Percentiles rank a stretch among this genome's conserved stretches.
Evolutionary conservation across 768 basidiomycete species (phyloP).

Genomic region (Russula olivacea): DNA sequence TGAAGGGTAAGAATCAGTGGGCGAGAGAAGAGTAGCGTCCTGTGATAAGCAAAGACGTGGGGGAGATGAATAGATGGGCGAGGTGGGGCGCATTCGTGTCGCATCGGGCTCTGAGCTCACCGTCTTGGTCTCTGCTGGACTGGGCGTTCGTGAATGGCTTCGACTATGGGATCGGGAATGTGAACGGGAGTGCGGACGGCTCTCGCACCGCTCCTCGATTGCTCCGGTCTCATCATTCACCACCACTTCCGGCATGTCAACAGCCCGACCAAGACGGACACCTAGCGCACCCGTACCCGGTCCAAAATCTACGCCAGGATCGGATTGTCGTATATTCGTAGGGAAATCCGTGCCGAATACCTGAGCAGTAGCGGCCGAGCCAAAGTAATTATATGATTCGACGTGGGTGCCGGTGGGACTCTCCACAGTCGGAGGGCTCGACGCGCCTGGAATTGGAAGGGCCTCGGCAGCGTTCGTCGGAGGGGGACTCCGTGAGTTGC

Average conservation of each 20-base stretch:
- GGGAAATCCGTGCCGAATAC: constrained; percentile 9
- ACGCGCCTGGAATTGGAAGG: constrained; percentile 11
- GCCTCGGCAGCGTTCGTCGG: constrained; percentile 21
- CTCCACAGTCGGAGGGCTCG: constrained; percentile 13
- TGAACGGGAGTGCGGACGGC: constrained; percentile 16
- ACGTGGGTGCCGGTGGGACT: constrained; percentile 14
- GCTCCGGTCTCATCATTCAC: constrained; percentile 23
- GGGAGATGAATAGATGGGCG: constrained; percentile 4
- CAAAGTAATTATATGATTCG: constrained; percentile 15
- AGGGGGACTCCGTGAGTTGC: constrained; percentile 17
- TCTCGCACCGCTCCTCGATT: constrained; percentile 19
- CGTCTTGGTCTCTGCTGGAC: constrained; percentile 19
- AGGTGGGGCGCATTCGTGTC: constrained; percentile 8
- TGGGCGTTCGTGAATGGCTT: constrained; percentile 25
- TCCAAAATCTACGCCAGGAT: constrained; percentile 15
- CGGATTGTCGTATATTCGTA: constrained; percentile 5
- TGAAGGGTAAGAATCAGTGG: constrained; percentile 24
- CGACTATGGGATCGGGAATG: constrained; percentile 20
- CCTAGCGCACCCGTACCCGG: constrained; percentile 16
- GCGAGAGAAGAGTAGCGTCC: constrained; percentile 26
- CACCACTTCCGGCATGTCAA: constrained; percentile 25
- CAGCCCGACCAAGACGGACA: constrained; percentile 17
- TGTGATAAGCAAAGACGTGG: constrained; percentile 22
- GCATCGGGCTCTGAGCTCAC: constrained; percentile 17
- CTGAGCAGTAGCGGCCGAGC: constrained; percentile 11